Base-by-base conservation (phyloP, 2,329 filamentous ascomycete species). In the Teratosphaeria viscida region DNA sequence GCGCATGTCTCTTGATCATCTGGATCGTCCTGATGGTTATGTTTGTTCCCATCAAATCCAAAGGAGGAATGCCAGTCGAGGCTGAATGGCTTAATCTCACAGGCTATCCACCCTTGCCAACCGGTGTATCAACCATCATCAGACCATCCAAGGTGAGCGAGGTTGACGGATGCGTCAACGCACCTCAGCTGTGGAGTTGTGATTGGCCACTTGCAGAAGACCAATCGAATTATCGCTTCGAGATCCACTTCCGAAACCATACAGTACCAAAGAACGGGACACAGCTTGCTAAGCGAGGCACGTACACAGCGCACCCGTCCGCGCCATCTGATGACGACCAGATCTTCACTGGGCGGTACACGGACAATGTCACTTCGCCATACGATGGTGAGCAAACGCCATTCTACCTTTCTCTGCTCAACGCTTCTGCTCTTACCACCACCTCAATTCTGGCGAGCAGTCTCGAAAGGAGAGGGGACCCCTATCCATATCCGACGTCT, bases 331-430 rank as follows among this genome's bases (percentile, higher is more conserved):
- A 83, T 29, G 77, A 83, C 47, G 92, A 97, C 61, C 87, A 90
- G 73, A 81, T 77, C 62, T 96, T 96, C 68, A 74, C 96, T 7
- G 91, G 92, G 4, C 89, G 91, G 69, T 92, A 89, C 0, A 95
- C 91, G 0, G 92, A 97, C 68, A 81, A 82, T 0, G 84, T 89
- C 62, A 78, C 81, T 12, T 79, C 81, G 52, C 75, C 85, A 3
- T 96, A 92, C 72, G 85, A 86, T 0, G 92, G 92, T 64, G 92
- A 96, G 74, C 82, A 86, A 8, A 95, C 92, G 0, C 92, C 92
- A 0, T 95, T 96, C 73, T 95, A 87, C 72, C 88, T 96, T 65
- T 90, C 85, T 32, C 79, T 95, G 58, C 75, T 91, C 1, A 61
- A 68, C 57, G 11, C 75, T 70, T 5, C 64, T 74, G 67, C 68